Evolutionary conservation across 257 asterid genomes (phyloP).

Genomic region (Primulina huaijiensis): DNA sequence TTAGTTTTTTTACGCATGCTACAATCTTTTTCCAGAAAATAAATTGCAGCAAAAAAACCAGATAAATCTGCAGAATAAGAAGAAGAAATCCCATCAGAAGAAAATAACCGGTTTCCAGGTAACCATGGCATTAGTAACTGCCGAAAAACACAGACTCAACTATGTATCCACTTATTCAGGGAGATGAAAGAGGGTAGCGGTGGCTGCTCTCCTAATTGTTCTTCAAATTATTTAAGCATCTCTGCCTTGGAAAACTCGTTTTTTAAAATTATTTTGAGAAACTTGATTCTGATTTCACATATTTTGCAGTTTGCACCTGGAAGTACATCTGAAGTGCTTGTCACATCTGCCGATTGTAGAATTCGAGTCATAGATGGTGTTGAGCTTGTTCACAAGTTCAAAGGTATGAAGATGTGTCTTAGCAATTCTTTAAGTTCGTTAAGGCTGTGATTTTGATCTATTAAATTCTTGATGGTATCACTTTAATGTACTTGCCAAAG

Average conservation of each 20-base stretch:
- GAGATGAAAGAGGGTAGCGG: background rate
- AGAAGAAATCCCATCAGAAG: conserved; percentile 89
- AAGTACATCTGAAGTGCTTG: conserved; percentile 86
- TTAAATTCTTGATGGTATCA: conserved; percentile 4
- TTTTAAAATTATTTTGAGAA: conserved; percentile 5
- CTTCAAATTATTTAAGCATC: background rate
- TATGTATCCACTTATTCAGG: background rate
- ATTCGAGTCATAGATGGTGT: conserved; percentile 76
- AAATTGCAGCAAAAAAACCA: conserved; percentile 69
- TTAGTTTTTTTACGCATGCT: conserved; percentile 16
- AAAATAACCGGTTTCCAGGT: conserved; percentile 99
- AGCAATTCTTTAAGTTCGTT: background rate
- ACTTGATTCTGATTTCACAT: background rate
- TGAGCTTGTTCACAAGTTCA: conserved; percentile 91
- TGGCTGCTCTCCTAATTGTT: background rate
- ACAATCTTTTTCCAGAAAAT: conserved; percentile 51
- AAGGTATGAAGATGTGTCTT: conserved; percentile 47
- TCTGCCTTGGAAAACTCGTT: background rate
- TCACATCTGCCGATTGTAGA: conserved; percentile 96
- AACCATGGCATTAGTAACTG: conserved; percentile 13
- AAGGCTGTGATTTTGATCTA: conserved; percentile 13
- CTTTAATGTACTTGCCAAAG: background rate
- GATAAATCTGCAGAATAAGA: conserved; percentile 89
- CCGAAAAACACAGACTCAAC: background rate
- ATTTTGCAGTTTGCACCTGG: conserved; percentile 85